A percentile compares a stretch with the other conserved stretches of the same genome.
Evolutionary conservation across 352 stramenopile species (phyloP).

Genomic region (Pythium monospermum): DNA sequence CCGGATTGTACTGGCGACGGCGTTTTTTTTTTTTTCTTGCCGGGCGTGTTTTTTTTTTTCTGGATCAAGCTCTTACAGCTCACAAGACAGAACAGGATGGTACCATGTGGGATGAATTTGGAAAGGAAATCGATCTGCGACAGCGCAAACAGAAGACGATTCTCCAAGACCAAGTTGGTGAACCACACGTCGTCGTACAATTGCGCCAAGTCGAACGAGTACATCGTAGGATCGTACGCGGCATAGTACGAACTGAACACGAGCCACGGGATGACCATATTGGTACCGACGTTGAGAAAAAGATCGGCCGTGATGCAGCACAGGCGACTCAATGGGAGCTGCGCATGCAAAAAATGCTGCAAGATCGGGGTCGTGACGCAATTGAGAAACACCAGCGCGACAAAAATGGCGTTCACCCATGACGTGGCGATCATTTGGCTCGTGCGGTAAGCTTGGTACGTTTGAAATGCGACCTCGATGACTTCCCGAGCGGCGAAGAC

Average conservation of each 20-base stretch:
- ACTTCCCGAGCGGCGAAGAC: constrained; percentile 8
- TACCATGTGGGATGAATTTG: constrained; percentile 15
- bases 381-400: neutral
- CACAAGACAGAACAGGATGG: neutral
- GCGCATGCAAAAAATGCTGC: neutral
- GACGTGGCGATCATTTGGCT: neutral
- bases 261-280: constrained; percentile 25
- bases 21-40: too few species aligned
- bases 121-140: constrained; percentile 3
- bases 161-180: constrained; percentile 35
- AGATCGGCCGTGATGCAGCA: constrained; percentile 19
- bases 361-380: neutral
- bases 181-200: constrained; percentile 39
- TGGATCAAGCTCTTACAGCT: neutral
- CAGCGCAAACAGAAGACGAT: constrained; percentile 26
- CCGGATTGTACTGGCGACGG: neutral
- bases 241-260: constrained; percentile 24
- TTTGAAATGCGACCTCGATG: constrained; percentile 7
- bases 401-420: neutral
- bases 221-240: constrained; percentile 20
- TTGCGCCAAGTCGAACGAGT: constrained; percentile 24
- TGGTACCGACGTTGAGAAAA: constrained; percentile 17
- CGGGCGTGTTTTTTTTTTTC: too few species aligned
- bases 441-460: constrained; percentile 9
- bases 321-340: constrained; percentile 2